Base-by-base conservation (phyloP, 2,329 filamentous ascomycete species). In the Penicillium occitanis region DNA sequence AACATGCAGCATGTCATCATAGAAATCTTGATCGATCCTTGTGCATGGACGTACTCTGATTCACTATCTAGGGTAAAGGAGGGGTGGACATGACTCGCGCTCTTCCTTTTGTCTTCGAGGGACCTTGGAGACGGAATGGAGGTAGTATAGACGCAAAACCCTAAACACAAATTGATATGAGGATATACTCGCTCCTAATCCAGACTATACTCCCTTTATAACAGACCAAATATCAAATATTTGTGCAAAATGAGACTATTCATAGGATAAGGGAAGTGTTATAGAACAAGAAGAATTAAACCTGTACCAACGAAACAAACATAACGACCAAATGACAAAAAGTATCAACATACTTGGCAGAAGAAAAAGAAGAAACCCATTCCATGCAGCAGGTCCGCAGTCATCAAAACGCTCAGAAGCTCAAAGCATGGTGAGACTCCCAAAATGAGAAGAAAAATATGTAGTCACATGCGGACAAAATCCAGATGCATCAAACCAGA, bases 401-500 rank as follows among this genome's bases (percentile, higher is more conserved):
- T 58, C 61, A 63, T 61, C 53, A 66, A 48, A 68, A 68, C 64
- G 64, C 66, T 68, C 59, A 63, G 40, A 63, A 66, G 53, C 64
- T 53, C 61, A 46, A 65, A 63, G 40, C 58, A 60, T 66, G 40
- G 33, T 51, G 66, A 60, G 63, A 66, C 55, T 57, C 33, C 66
- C 60, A 68, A 51, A 61, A 42, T 44, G 40, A 28, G 57, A 60
- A 60, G 37, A 30, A 44, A 59, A 28, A 46, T 28, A 42, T 33
- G n/a, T 13, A 44, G 17, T 22, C 33, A 42, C 4, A 37, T 40
- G 55, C 25, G 17, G 8, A 57, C 30, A 22, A 22, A 50, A 61
- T 69, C 68, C 67, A 64, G 57, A 69, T 70, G 69, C 69, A 63
- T 68, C 71, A 68, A 70, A 72, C 66, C 67, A 72, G 72, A 69